Percentiles rank a stretch among this genome's conserved stretches.
Evolutionary conservation across 345 rosid genomes (phyloP).

Genomic region (Ricinus communis): DNA sequence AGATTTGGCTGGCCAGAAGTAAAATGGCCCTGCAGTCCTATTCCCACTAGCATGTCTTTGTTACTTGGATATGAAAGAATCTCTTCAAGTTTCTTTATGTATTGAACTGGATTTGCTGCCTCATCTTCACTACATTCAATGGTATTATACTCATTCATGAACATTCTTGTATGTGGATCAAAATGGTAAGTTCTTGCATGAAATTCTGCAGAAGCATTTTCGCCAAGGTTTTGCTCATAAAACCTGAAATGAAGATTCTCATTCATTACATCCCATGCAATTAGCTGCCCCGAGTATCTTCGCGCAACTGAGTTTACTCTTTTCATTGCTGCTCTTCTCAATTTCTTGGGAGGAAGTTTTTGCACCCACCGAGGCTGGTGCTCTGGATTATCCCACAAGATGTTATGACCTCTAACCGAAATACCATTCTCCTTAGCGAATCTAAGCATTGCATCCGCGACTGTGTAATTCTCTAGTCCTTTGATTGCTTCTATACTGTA

Average conservation of each 20-base stretch:
- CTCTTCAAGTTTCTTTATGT: conserved; percentile 46
- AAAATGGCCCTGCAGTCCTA: conserved; percentile 80
- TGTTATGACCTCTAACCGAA: conserved; percentile 68
- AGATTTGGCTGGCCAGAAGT: conserved; percentile 47
- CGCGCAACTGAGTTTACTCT: conserved; percentile 57
- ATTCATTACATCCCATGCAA: conserved; percentile 87
- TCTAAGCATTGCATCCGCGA: conserved; percentile 59
- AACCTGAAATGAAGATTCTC: conserved; percentile 76
- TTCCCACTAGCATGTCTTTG: conserved; percentile 41
- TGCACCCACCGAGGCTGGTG: conserved; percentile 68
- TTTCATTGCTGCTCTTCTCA: conserved; percentile 38
- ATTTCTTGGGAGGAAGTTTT: conserved; percentile 30
- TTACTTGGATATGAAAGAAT: conserved; percentile 51
- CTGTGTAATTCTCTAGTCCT: conserved; percentile 61
- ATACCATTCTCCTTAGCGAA: conserved; percentile 47
- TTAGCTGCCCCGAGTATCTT: conserved; percentile 61
- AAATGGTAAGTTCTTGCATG: conserved; percentile 42
- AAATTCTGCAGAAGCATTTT: conserved; percentile 48
- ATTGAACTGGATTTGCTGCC: conserved; percentile 32
- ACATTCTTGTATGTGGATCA: conserved; percentile 53
- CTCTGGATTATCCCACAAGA: conserved; percentile 69
- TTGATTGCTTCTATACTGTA: conserved; percentile 57
- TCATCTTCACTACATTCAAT: conserved; percentile 51
- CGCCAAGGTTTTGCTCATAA: conserved; percentile 66
- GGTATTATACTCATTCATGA: conserved; percentile 77